phyloP scores from a whole-genome alignment of 352 stramenopile genomes.

The Pythium periplocum region DNA sequence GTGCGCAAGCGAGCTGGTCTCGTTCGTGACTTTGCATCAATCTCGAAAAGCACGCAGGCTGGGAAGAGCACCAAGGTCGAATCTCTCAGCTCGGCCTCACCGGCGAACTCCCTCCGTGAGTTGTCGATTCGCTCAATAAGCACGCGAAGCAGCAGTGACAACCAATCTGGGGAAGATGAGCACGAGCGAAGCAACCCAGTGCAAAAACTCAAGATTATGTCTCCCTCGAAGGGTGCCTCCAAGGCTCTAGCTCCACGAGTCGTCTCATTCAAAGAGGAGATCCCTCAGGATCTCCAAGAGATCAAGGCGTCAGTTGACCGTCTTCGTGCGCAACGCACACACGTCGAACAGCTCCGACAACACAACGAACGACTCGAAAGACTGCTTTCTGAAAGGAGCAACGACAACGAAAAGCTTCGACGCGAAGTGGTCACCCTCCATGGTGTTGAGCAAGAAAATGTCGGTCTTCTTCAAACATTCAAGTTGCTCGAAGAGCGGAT shows the following conservation, averaged over 20 bases:
- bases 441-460: slow-evolving; percentile 48
- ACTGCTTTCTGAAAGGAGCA: slow-evolving; percentile 23
- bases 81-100: slow-evolving; percentile 23
- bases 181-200: background rate
- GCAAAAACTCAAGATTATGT: too few relatives aligned
- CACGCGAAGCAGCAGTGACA: background rate
- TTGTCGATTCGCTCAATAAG: slow-evolving; percentile 15
- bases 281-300: slow-evolving; percentile 18
- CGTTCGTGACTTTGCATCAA: too few relatives aligned
- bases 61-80: slow-evolving; percentile 2
- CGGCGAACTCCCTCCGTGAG: slow-evolving; percentile 14
- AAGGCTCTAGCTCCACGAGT: too few relatives aligned
- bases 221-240: too few relatives aligned
- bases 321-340: slow-evolving; percentile 40
- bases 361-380: slow-evolving; percentile 36
- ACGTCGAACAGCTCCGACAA: slow-evolving; percentile 44
- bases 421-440: slow-evolving; percentile 29
- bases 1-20: too few relatives aligned
- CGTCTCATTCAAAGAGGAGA: too few relatives aligned
- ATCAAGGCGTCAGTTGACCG: slow-evolving; percentile 54
- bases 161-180: background rate
- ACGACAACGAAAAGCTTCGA: slow-evolving; percentile 41
- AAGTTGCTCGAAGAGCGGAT: slow-evolving; percentile 49
- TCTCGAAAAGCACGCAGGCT: background rate
- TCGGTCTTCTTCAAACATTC: slow-evolving; percentile 43